A percentile compares a stretch with the other conserved stretches of the same genome.
Evolutionary conservation across 306 rosid species (phyloP).

Genomic region (Cucurbita moschata): DNA sequence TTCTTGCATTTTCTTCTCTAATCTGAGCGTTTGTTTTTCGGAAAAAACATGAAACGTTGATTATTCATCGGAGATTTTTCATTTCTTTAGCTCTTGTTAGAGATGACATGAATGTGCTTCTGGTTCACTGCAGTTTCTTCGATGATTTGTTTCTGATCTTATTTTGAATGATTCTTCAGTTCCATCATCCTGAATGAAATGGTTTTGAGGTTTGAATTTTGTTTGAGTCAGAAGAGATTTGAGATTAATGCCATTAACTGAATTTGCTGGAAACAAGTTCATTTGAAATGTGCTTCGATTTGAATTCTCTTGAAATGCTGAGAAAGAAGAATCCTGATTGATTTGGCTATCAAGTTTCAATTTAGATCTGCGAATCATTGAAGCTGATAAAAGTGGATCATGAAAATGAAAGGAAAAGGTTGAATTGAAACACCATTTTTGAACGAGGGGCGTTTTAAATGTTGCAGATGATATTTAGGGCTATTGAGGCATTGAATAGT

Average conservation of each 20-base stretch:
- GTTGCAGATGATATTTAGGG: conserved; percentile 54
- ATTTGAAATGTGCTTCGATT: not conserved
- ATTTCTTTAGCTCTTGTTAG: not conserved
- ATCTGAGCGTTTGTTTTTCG: not conserved
- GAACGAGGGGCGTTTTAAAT: not conserved
- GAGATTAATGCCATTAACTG: too few species aligned
- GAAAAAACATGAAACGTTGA: not conserved
- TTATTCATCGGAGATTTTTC: not conserved
- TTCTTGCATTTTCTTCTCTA: not conserved
- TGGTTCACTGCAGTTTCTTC: not conserved
- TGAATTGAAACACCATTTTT: not conserved
- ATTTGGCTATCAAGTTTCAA: not conserved
- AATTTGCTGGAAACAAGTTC: not conserved
- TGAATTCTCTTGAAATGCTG: not conserved
- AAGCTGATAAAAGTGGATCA: not conserved
- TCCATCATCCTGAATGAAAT: not conserved
- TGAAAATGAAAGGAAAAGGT: not conserved
- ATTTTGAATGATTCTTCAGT: not conserved
- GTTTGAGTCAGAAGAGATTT: not conserved
- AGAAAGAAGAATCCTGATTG: not conserved
- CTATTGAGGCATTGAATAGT: conserved; percentile 40
- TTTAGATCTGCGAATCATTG: not conserved
- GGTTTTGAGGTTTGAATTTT: not conserved
- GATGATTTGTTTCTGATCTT: not conserved
- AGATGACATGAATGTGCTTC: not conserved